Base-by-base conservation (phyloP, 2,329 filamentous ascomycete species). In the Diatrype stigma region DNA sequence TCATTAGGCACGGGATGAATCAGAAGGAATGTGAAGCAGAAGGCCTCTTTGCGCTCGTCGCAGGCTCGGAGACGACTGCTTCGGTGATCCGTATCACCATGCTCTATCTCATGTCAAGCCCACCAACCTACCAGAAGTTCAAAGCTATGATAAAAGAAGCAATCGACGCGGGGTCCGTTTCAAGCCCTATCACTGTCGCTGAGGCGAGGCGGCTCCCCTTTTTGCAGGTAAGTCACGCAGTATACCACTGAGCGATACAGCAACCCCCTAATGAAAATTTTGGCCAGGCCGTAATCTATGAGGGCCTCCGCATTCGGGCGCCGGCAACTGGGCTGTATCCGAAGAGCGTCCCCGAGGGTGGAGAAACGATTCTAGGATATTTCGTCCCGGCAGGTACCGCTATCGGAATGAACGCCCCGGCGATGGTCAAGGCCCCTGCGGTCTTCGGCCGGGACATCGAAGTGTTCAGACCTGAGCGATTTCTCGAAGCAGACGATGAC, bases 31-130 rank as follows among this genome's bases (percentile, higher is more conserved):
- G 56, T 47, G 57, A 61, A 44, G 35, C 55, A 8, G 59, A 61
- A 40, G 54, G 54, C 22, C 48, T 54, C 2, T 56, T 59, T 38
- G 51, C 54, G 49, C 50, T 61, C 49, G 69, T 77, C 1, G 76
- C 77, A 3, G 78, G 78, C 3, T 74, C 74, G 3, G 78, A 81
- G 53, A 79, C 74, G 14, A 78, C 77, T 0, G 73, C 78, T 0
- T 75, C 73, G 1, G 70, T 72, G 2, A 66, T 81, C 6, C 72
- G 78, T 2, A 65, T 71, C 30, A 76, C 71, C 8, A 51, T 80
- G 48, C 67, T 79, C 17, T 71, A 73, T 59, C 59, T 80, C 53
- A 67, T 73, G 26, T 73, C 71, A 7, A 71, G 70, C 30, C 76
- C 75, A 0, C 65, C 65, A 1, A 67, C 75, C 0, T 72, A 74